phyloP scores from a whole-genome alignment of 2,329 filamentous ascomycete species.

The Stagonosporopsis tanaceti region DNA sequence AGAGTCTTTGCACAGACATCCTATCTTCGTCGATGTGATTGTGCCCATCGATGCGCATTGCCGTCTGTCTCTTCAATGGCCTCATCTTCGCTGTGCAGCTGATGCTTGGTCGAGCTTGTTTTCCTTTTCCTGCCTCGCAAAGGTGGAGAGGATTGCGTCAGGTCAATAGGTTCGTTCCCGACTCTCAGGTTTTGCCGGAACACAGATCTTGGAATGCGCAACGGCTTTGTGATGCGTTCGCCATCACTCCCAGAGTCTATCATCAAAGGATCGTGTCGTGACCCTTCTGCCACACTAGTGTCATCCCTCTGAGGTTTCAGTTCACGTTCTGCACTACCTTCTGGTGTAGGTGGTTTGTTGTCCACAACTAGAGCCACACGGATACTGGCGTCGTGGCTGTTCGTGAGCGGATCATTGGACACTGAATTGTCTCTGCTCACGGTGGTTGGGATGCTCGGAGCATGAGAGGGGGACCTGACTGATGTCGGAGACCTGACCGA shows the following conservation, averaged over 20 bases:
- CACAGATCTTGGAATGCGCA: too few species aligned
- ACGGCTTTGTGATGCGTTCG: not conserved
- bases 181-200: not conserved
- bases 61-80: not conserved
- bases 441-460: not conserved
- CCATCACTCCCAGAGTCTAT: not conserved
- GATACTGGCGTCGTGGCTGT: not conserved
- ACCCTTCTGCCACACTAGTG: not conserved
- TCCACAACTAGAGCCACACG: not conserved
- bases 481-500: not conserved
- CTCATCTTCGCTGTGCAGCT: not conserved
- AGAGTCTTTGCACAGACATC: not conserved
- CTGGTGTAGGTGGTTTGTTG: not conserved
- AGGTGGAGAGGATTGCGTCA: not conserved
- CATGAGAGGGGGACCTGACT: not conserved
- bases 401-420: not conserved
- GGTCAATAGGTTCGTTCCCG: not conserved
- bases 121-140: conserved; percentile 1
- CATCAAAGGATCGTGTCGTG: not conserved
- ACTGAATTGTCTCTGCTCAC: not conserved
- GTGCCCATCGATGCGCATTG: not conserved
- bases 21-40: not conserved
- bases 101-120: not conserved
- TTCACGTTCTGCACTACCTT: conserved; percentile 2
- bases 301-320: not conserved